Evolutionary conservation across 441 rosid species (phyloP), one percentile per base, ranked within the genome.

Genomic region (Gossypium trilobum): DNA sequence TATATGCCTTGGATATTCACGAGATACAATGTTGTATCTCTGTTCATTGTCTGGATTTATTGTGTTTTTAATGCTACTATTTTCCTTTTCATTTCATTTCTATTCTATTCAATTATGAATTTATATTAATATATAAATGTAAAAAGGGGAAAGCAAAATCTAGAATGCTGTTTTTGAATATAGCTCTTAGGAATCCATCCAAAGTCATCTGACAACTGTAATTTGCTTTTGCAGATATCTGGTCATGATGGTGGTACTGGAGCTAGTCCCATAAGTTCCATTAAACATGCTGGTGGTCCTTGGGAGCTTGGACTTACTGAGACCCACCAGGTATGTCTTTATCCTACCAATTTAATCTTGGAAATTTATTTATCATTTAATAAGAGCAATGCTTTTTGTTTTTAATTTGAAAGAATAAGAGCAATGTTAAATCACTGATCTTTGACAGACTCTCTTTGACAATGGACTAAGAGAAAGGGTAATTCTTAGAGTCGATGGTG

Each of bases 181-280:
- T 67, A 14, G 33, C 42, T 10, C 31, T 66, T 66, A 48, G n/a
- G 23, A 48, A 50, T 67, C 42, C 57, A 67, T 48, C 42, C 7
- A 57, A 67, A 25, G 42, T 67, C 3, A 13, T 55, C 46, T 72
- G 51, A 25, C 56, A 16, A 36, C 62, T 79, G 50, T 68, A 10
- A 65, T 79, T 75, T 58, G 69, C 23, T 78, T 51, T 58, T 65
- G 73, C 86, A 95, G 98, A 89, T 95, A 86, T 95, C 99, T 57
- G 97, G 99, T 17, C 99, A 95, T 82, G 98, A 95, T 83, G 99
- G 98, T 78, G 99, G 98, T 80, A 95, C 99, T 3, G 98, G 99
- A 70, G 99, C 99, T 65, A 95, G 98, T 79, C 99, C 98, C 33
- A 87, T 95, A 78, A 95, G 98, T 81, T 95, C 99, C 75, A 95